A percentile compares a stretch with the other conserved stretches of the same genome.
Evolutionary conservation across 331 rosid species (phyloP).

Genomic region (Quercus phellos): DNA sequence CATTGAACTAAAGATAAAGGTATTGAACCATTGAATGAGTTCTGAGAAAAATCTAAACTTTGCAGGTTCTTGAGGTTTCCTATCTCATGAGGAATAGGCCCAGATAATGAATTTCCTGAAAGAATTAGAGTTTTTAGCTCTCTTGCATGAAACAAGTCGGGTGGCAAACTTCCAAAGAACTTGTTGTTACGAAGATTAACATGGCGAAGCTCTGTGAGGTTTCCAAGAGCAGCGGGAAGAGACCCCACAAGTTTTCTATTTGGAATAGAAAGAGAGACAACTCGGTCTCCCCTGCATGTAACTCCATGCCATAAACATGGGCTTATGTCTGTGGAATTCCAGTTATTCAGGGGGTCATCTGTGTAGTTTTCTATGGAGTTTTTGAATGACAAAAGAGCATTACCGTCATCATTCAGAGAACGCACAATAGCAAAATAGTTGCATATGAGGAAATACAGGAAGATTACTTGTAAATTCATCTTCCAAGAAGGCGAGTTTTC

Average conservation of each 20-base stretch:
- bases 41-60: neutral
- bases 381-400: conserved; percentile 10
- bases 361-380: neutral
- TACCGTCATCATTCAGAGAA: conserved; percentile 26
- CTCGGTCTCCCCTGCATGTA: neutral
- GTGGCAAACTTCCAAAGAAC: neutral
- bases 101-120: neutral
- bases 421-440: conserved; percentile 11
- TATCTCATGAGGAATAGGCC: neutral
- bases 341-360: neutral
- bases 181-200: conserved; percentile 1
- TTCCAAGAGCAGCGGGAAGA: neutral
- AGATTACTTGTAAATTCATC: conserved; percentile 24
- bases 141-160: neutral
- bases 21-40: neutral
- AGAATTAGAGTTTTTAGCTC: neutral
- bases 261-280: neutral
- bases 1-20: neutral
- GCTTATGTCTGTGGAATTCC: neutral
- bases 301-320: conserved; percentile 5
- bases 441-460: conserved; percentile 14
- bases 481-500: neutral
- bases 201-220: neutral
- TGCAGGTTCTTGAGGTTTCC: neutral
- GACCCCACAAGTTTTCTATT: neutral